Evolutionary conservation across 352 stramenopile species (phyloP).

Genomic region (Aphanomyces stellatus): DNA sequence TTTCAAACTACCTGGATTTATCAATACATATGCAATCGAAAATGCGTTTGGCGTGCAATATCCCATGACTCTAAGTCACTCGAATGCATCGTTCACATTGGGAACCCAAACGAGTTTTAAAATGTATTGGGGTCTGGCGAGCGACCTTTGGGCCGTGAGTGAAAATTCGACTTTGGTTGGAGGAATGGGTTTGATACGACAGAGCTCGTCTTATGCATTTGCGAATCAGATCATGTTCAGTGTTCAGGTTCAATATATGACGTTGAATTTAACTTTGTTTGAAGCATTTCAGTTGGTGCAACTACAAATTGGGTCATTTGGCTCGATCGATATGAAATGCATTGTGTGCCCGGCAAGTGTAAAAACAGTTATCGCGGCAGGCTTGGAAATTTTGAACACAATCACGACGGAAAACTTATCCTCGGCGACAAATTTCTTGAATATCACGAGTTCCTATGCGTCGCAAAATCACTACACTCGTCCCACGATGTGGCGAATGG

Average conservation of each 20-base stretch:
- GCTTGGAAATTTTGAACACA: background rate
- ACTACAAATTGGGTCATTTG: background rate
- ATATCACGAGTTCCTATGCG: no score
- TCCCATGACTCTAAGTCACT: background rate
- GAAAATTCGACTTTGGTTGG: background rate
- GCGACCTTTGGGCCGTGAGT: background rate
- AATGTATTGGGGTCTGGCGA: conserved; percentile 13
- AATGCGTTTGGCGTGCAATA: conserved; percentile 3
- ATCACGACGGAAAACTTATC: background rate
- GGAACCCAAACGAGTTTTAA: background rate
- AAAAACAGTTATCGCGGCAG: background rate
- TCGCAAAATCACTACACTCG: no score
- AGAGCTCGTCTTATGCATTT: background rate
- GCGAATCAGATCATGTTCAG: background rate
- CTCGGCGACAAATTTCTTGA: background rate
- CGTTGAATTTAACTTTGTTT: background rate
- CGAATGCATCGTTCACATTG: background rate
- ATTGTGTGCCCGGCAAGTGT: background rate
- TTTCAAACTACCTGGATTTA: background rate
- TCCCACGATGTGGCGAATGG: no score
- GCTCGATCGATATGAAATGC: conserved; percentile 6
- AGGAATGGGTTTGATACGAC: background rate
- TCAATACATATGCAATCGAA: background rate
- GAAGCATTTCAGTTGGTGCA: background rate
- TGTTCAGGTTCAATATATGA: background rate